Base-by-base conservation (phyloP, 2,329 filamentous ascomycete genomes). In the Pseudocercospora vitis region DNA sequence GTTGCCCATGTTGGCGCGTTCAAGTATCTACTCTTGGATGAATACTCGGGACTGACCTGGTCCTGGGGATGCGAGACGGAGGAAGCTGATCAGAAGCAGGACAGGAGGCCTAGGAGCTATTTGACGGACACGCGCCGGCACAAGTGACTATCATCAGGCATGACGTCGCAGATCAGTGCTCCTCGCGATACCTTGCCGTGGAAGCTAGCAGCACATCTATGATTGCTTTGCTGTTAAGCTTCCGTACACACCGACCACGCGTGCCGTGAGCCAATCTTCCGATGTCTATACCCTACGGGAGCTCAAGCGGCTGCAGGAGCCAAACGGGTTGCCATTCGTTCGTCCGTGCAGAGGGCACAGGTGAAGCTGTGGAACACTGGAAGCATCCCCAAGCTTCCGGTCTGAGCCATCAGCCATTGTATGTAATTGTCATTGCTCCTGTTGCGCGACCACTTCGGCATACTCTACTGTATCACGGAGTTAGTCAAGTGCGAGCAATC, bases 1-100 rank as follows among this genome's bases (percentile, higher is more conserved):
- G 59, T 81, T 81, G 51, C 46, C 56, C 53, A 55, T 55, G 48
- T 26, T 52, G 40, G n/a, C 19, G n/a, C 29, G 47, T 37, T 48
- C n/a, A 6, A 16, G 18, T 4, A 7, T 28, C 23, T 45, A 6
- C 8, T 14, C 23, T 45, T 21, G 21, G 37, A 12, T 21, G 16
- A 19, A 39, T 9, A 6, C 35, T 39, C 19, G 35, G 18, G 12
- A 24, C 6, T 19, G 37, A 24, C 19, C 18, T 40, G 19, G 21
- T 21, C 5, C 37, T 42, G 12, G 37, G 3, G n/a, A 21, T 16
- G 42, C 14, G 23, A 19, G 16, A 31, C 29, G 24, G 19, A n/a
- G 42, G 29, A 8, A 12, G 18, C 6, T 45, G 42, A 28, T 8
- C 24, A 31, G 26, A 45, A 45, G 42, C 42, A 45, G 14, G 12